Evolutionary conservation across 805 yeast species (phyloP).

Genomic region (Kuraishia piskuri): DNA sequence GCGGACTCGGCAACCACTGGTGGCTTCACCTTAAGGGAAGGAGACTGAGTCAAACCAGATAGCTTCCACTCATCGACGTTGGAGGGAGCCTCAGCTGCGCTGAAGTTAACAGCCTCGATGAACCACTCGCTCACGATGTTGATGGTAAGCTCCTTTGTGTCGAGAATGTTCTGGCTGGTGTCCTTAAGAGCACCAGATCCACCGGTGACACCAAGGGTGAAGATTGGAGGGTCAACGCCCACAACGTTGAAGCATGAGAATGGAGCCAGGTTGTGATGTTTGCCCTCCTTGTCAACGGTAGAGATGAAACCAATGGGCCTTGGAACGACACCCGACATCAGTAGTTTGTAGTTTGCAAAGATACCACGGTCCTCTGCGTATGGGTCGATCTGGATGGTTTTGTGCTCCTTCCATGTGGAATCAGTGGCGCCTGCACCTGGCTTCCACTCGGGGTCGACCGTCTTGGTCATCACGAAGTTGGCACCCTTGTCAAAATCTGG

Average conservation of each 20-base stretch:
- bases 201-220: conserved; percentile 38
- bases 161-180: conserved; percentile 37
- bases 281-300: conserved; percentile 33
- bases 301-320: conserved; percentile 56
- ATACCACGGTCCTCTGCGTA: conserved; percentile 28
- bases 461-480: conserved; percentile 6
- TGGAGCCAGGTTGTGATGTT: conserved; percentile 43
- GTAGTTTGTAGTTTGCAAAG: conserved; percentile 37
- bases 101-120: conserved; percentile 51
- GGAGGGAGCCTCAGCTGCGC: conserved; percentile 36
- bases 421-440: conserved; percentile 38
- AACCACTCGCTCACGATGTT: conserved; percentile 58
- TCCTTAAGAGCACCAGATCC: conserved; percentile 36
- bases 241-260: conserved; percentile 45
- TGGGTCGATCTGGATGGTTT: conserved; percentile 43
- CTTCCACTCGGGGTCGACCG: conserved; percentile 29
- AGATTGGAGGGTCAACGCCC: conserved; percentile 49
- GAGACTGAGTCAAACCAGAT: conserved; percentile 40
- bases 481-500: conserved; percentile 5
- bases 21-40: conserved; percentile 38
- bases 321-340: conserved; percentile 47
- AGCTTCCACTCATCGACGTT: conserved; percentile 48
- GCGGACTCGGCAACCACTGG: conserved; percentile 56
- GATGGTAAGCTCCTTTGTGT: conserved; percentile 45
- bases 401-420: conserved; percentile 33